Percentiles rank a stretch among this genome's conserved stretches.
phyloP scores from a whole-genome alignment of 768 basidiomycete genomes.

The Glaciozyma antarctica region DNA sequence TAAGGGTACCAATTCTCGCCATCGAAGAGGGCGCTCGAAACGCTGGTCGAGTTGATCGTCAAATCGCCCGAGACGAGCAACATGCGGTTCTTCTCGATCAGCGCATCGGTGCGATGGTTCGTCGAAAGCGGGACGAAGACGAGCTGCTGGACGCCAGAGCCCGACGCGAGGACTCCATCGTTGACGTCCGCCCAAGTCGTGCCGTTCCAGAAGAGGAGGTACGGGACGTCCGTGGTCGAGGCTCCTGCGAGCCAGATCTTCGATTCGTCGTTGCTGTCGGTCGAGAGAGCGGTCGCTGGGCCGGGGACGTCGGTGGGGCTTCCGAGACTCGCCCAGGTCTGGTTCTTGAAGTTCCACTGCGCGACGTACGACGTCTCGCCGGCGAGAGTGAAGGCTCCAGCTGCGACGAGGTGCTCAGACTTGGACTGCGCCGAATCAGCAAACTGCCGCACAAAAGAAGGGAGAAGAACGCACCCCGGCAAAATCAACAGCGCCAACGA shows the following conservation, averaged over 20 bases:
- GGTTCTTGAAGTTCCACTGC: conserved; percentile 59
- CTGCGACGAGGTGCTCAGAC: conserved; percentile 62
- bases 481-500: conserved; percentile 66
- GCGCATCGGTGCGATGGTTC: conserved; percentile 57
- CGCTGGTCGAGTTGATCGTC: conserved; percentile 62
- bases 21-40: conserved; percentile 78
- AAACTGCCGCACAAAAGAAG: not conserved
- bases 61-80: conserved; percentile 77
- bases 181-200: conserved; percentile 60
- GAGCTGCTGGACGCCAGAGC: conserved; percentile 66
- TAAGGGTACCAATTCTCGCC: conserved; percentile 74
- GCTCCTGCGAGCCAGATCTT: conserved; percentile 87
- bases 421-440: conserved; percentile 45
- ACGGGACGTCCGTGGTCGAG: conserved; percentile 54
- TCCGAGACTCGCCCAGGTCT: conserved; percentile 62
- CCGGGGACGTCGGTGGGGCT: conserved; percentile 58
- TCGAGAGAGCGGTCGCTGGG: conserved; percentile 77
- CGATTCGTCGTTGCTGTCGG: conserved; percentile 66
- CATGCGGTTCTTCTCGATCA: conserved; percentile 73
- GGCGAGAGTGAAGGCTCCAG: conserved; percentile 64
- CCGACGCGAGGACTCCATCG: conserved; percentile 35
- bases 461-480: conserved; percentile 57
- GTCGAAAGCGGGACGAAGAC: conserved; percentile 80
- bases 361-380: conserved; percentile 62
- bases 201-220: conserved; percentile 80